Conservation (phyloP, 2,329 filamentous ascomycete genomes). For the Claviceps cyperi region DNA sequence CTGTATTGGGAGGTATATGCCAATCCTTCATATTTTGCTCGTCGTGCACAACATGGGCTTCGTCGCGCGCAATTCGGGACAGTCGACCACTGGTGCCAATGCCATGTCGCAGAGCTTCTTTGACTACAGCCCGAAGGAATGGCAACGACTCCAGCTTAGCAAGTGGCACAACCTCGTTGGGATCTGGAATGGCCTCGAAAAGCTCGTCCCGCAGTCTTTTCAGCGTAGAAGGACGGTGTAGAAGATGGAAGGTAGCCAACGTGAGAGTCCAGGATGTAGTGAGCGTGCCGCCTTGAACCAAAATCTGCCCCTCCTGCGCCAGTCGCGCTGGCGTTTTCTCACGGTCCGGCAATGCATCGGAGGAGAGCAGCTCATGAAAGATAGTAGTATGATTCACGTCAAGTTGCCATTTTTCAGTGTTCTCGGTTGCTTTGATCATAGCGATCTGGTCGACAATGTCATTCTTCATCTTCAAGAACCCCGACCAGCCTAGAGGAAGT, state of each 20-base stretch:
- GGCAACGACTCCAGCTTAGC: conserved; percentile 21
- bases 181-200: conserved; percentile 19
- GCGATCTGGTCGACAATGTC: conserved; percentile 22
- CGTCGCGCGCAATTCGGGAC: conserved; percentile 30
- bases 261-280: conserved; percentile 25
- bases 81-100: conserved; percentile 32
- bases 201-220: conserved; percentile 22
- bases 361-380: conserved; percentile 20
- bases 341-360: conserved; percentile 15
- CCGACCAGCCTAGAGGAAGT: conserved; percentile 18
- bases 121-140: conserved; percentile 36
- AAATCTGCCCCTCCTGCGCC: conserved; percentile 23
- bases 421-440: conserved; percentile 20
- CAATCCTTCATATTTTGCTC: conserved; percentile 13
- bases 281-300: conserved; percentile 25
- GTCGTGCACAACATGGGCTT: conserved; percentile 18
- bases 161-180: conserved; percentile 14
- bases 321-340: conserved; percentile 22
- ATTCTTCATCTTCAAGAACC: conserved; percentile 25
- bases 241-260: conserved; percentile 21
- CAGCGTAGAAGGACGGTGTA: conserved; percentile 17
- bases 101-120: conserved; percentile 34
- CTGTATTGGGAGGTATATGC: conserved; percentile 19
- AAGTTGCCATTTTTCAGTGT: conserved; percentile 19
- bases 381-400: conserved; percentile 22